Evolutionary conservation across 2,329 filamentous ascomycete species (phyloP), one percentile per base, ranked within the genome.

Genomic region (Bimuria novae-zelandiae): DNA sequence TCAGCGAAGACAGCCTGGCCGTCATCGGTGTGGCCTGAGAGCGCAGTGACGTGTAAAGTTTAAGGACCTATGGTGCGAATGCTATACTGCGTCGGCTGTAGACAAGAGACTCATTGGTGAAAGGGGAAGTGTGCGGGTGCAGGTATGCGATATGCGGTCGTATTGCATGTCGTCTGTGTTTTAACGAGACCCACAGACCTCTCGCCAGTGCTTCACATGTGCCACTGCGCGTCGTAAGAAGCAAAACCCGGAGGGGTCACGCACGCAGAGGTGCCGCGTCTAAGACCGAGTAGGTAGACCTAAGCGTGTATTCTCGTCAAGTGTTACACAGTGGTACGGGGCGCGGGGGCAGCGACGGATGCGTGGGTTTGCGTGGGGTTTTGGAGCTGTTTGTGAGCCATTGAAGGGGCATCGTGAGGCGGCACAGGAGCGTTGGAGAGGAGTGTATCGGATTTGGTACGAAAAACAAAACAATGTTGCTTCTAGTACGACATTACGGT

Each of bases 261-360:
- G 14, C 14, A 29, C 32, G 32, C 32, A n/a, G 27, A 17, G 2
- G 7, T 17, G 12, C 14, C 17, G 11, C 21, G 22, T 27, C 43
- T 48, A 30, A 16, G 16, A 39, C 16, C 16, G 7, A 32, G 33
- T 12, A 21, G 45, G 45, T 21, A 48, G 14, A 19, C 14, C 33
- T 12, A 40, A 14, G 23, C 33, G 45, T 21, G 35, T 12, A 25
- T 59, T 55, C 43, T 54, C 51, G 57, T 54, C 51, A 42, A 14
- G 17, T 45, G 51, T 54, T 52, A 40, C 51, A 59, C 56, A 10
- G 27, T 53, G 4, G 10, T 17, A 37, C n/a, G 10, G 49, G n/a
- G 44, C 47, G 44, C 29, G 11, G 44, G 7, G 21, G 12, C 42
- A 30, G 45, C 22, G 33, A 16, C 41, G 19, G 35, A 48, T 3